Base-by-base conservation (phyloP, 1,284 basidiomycete genomes). In the Ganoderma resinaceum region DNA sequence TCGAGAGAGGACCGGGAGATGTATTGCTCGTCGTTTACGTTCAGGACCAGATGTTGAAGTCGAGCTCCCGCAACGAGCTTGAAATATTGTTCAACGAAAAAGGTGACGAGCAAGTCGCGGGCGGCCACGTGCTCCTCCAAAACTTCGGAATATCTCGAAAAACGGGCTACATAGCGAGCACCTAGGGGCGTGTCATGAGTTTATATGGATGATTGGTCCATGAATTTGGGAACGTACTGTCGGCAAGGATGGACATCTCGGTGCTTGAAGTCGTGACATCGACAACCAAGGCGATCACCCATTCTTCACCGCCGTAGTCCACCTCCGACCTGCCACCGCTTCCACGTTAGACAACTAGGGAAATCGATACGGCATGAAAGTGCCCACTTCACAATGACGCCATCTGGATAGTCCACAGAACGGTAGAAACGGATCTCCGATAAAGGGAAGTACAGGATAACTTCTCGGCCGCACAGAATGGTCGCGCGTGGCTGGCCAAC, bases 221-320 rank as follows among this genome's bases (percentile, higher is more conserved):
- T 72, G 69, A 7, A 64, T 66, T 52, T 65, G 67, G 31, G 73
- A 63, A 65, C 57, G 11, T 42, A 63, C 62, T 65, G 11, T 31
- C 55, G 3, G 57, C 55, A 20, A 40, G 38, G 40, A 58, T 59
- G 23, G 29, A 31, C 23, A 65, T 52, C 49, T 29, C 49, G 2
- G 63, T 26, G 12, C 35, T 57, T n/a, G 29, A 43, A 9, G 61
- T 26, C 42, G 71, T 62, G 14, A 80, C 68, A 49, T 78, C 74
- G 35, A 80, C 73, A 14, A 81, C 66, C 61, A 80, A 63, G 0
- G 78, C 76, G 42, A 81, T 73, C 66, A 72, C 74, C 78, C 78
- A 80, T 53, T 77, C 73, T 26, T 31, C 60, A 33, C 20, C 31
- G 9, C 33, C 55, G 61, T 73, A 78, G 20, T 43, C 63, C 63